Conservation (phyloP, 2,329 filamentous ascomycete species). For the Diplodia mutila region DNA sequence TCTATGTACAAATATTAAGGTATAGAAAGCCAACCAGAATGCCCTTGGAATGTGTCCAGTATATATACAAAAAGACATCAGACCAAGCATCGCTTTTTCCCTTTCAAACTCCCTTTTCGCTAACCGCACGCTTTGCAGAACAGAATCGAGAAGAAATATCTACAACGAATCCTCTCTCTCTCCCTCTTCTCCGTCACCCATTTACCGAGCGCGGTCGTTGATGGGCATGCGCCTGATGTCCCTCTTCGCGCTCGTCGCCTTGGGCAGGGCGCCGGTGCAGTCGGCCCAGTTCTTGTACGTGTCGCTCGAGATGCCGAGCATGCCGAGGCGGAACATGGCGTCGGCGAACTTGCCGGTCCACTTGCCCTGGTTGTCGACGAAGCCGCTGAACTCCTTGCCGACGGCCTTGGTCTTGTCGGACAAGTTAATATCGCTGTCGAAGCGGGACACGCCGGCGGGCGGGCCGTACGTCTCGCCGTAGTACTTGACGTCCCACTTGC, state of each 20-base stretch:
- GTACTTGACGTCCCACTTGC: slow-evolving; percentile 56
- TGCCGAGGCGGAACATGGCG: slow-evolving; percentile 20
- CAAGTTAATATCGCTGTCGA: slow-evolving; percentile 33
- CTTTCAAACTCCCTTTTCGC: neutral
- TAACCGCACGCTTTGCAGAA: neutral
- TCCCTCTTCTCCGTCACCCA: too few relatives aligned
- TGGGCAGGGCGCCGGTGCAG: slow-evolving; percentile 18
- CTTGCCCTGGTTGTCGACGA: slow-evolving; percentile 33
- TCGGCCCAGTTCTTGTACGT: slow-evolving; percentile 12
- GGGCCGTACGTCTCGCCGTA: slow-evolving; percentile 43
- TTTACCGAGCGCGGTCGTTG: slow-evolving; percentile 19
- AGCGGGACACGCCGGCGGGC: slow-evolving; percentile 26
- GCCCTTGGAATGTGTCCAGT: too few relatives aligned
- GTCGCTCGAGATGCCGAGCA: slow-evolving; percentile 5
- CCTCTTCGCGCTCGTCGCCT: neutral
- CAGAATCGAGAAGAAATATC: neutral
- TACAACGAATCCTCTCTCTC: too few relatives aligned
- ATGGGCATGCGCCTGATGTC: slow-evolving; percentile 6
- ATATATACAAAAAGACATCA: neutral
- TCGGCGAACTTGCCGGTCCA: slow-evolving; percentile 40
- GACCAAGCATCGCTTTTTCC: neutral
- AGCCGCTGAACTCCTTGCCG: slow-evolving; percentile 31
- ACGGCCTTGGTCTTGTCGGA: slow-evolving; percentile 34
- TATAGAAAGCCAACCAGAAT: neutral
- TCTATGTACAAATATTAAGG: neutral